A percentile compares a stretch with the other conserved stretches of the same genome.
Evolutionary conservation across 495 filamentous ascomycete genomes (phyloP).

Genomic region (Podospora pseudoanserina): DNA sequence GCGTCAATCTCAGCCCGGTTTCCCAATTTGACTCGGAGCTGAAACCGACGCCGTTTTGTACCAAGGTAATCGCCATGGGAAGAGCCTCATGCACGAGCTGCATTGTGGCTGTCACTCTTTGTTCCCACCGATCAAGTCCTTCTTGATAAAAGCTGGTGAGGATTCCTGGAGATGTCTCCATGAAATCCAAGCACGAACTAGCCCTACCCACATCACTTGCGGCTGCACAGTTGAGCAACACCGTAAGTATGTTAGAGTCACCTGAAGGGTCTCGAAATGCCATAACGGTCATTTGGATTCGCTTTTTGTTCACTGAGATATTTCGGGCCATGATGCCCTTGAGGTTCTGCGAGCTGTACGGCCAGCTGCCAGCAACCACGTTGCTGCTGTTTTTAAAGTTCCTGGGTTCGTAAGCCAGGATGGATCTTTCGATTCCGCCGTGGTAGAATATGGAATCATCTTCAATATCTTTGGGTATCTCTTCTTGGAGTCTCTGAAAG

Average conservation of each 20-base stretch:
- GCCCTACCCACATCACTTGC: background rate
- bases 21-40: too few species aligned
- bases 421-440: background rate
- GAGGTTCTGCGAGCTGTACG: conserved; percentile 2
- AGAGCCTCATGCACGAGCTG: background rate
- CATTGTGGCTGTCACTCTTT: background rate
- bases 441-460: conserved; percentile 16
- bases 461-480: conserved; percentile 17
- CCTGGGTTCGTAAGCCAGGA: background rate
- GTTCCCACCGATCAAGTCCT: background rate
- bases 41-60: too few species aligned
- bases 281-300: conserved; percentile 3
- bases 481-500: conserved; percentile 20
- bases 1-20: too few species aligned
- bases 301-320: background rate
- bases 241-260: background rate
- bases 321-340: background rate
- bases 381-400: background rate
- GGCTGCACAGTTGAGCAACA: background rate
- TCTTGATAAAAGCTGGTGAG: background rate
- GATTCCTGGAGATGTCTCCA: background rate
- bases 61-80: background rate
- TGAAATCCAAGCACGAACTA: background rate
- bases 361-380: background rate
- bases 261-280: background rate